Base-by-base conservation (phyloP, 2,329 filamentous ascomycete species). In the Fusarium hostae region DNA sequence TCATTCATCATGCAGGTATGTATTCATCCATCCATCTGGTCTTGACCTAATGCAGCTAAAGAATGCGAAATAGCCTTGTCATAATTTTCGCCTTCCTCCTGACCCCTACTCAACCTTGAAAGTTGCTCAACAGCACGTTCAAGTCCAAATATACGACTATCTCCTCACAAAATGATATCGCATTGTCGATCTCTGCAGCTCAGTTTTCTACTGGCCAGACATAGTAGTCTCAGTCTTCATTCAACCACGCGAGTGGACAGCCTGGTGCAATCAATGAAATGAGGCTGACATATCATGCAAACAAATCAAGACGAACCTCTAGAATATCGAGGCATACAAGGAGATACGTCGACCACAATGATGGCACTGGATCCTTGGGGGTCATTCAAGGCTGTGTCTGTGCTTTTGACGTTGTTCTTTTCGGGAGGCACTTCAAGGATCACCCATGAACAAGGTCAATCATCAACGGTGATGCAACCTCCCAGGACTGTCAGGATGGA, bases 41-140 rank as follows among this genome's bases (percentile, higher is more conserved):
- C 71, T 66, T 74, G 62, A 50, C 68, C 61, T 24, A 62, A 75
- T 70, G 50, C 58, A 75, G 73, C 61, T 68, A 70, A 74, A 75
- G 35, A 66, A 64, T 32, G 68, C 61, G 66, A 62, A 74, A 76
- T 71, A 68, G 56, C 54, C 37, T 68, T 51, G n/a, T 35, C 22
- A 57, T 47, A 44, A 45, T 44, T 48, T 48, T 59, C 48, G 59
- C 39, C 50, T 63, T 62, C 61, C 66, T 52, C 48, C 47, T 68
- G 50, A 47, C 61, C 47, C 45, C 57, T 55, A 51, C 45, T 59
- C 45, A 34, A 34, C 55, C 58, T 30, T 61, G 22, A 34, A 45
- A 41, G 39, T 45, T 44, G 28, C 39, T 61, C 45, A 35, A 24
- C 37, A 57, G 32, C 35, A n/a, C 41, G 41, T 18, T 50, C 44